Evolutionary conservation across 2,329 filamentous ascomycete genomes (phyloP).

Genomic region (Fusarium redolens): DNA sequence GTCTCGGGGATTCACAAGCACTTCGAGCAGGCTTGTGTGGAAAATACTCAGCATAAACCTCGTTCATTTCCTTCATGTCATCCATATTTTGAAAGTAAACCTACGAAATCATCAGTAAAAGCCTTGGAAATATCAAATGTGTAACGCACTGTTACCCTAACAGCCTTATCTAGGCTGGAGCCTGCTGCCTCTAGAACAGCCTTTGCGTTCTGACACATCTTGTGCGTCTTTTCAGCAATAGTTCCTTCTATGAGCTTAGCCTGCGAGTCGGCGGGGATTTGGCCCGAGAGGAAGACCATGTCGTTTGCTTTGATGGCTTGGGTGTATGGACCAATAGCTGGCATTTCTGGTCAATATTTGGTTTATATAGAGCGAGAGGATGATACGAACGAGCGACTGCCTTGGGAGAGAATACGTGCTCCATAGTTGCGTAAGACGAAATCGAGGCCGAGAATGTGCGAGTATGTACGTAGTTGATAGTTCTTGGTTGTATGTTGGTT

Average conservation of each 20-base stretch:
- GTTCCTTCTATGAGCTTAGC: conserved; percentile 69
- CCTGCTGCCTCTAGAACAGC: conserved; percentile 77
- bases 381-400: conserved; percentile 21
- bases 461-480: neutral
- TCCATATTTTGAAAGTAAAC: conserved; percentile 25
- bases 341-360: neutral
- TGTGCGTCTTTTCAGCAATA: conserved; percentile 54
- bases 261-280: conserved; percentile 71
- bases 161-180: conserved; percentile 70
- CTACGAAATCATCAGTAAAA: neutral
- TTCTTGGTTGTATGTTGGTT: neutral
- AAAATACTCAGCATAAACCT: conserved; percentile 30
- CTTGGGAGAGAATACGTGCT: conserved; percentile 17
- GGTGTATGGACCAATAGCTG: conserved; percentile 28
- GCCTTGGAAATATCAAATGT: neutral
- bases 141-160: conserved; percentile 65
- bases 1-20: conserved; percentile 13
- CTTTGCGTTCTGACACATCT: conserved; percentile 63
- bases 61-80: conserved; percentile 31
- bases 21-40: conserved; percentile 32
- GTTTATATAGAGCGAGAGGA: neutral
- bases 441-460: neutral
- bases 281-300: conserved; percentile 76
- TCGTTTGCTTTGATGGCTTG: conserved; percentile 46
- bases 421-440: neutral